Evolutionary conservation across 352 stramenopile species (phyloP).

Genomic region (Poterioochromonas sp.): DNA sequence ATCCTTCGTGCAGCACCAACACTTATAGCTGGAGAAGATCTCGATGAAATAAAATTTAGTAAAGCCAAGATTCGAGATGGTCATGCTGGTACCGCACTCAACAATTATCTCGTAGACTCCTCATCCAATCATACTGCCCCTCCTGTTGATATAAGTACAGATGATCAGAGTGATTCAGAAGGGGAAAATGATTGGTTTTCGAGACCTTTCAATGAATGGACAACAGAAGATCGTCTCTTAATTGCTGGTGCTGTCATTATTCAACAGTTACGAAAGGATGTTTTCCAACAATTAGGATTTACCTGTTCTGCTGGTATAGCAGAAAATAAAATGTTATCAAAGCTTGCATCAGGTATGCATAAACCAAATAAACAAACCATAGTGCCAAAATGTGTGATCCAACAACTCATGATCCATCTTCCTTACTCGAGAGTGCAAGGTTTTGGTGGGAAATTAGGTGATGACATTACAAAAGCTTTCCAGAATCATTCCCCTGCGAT

Average conservation of each 20-base stretch:
- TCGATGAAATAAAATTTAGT: constrained; percentile 6
- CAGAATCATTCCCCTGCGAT: not conserved
- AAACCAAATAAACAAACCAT: constrained; percentile 49
- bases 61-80: constrained; percentile 13
- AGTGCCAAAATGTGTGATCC: constrained; percentile 27
- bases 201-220: not conserved
- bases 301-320: constrained; percentile 45
- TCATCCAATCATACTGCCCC: not conserved
- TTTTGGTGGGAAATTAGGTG: constrained; percentile 34
- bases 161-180: not conserved
- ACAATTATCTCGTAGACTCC: not conserved
- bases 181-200: not conserved
- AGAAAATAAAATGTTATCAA: constrained; percentile 45
- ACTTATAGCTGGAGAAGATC: not conserved
- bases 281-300: constrained; percentile 36
- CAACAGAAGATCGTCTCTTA: constrained; percentile 8
- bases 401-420: not conserved
- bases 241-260: constrained; percentile 28
- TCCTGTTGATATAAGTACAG: not conserved
- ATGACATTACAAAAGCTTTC: not conserved
- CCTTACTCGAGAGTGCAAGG: constrained; percentile 27
- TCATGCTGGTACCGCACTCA: not conserved
- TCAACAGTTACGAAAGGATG: constrained; percentile 27
- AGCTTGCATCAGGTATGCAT: constrained; percentile 41
- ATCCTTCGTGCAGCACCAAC: not conserved